Conservation (phyloP, 257 asterid species). For the Plectranthus barbatus region DNA sequence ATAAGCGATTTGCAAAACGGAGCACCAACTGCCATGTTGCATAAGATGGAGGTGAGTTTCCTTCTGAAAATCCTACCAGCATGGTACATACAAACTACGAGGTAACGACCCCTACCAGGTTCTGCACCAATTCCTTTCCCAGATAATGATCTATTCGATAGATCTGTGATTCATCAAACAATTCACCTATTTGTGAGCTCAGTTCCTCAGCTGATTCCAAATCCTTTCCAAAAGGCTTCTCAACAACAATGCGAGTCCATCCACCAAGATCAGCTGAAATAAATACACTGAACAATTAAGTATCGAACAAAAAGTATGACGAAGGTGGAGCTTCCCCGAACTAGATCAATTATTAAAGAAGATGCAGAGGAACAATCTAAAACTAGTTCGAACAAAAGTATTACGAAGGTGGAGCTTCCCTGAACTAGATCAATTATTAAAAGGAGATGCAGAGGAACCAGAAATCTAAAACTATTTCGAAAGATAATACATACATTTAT, state of each 20-base stretch:
- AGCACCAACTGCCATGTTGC: conserved; percentile 79
- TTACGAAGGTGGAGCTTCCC: neutral
- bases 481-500: conserved; percentile 45
- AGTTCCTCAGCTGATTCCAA: conserved; percentile 90
- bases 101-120: conserved; percentile 54
- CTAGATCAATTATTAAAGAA: neutral
- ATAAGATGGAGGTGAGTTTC: conserved; percentile 8
- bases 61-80: neutral
- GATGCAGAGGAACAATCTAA: neutral
- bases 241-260: conserved; percentile 97
- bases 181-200: conserved; percentile 87
- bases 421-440: neutral
- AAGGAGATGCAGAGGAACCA: neutral
- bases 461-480: neutral
- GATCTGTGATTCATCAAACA: conserved; percentile 88
- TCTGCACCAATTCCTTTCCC: conserved; percentile 99
- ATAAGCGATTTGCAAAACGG: conserved; percentile 95
- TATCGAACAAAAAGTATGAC: neutral
- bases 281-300: conserved; percentile 7
- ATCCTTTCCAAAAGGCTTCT: conserved; percentile 98
- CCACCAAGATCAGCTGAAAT: conserved; percentile 89
- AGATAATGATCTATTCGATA: conserved; percentile 95
- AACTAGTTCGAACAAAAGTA: neutral
- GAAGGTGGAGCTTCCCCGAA: neutral
- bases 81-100: neutral